Base-by-base conservation (phyloP, 2,329 filamentous ascomycete species). In the Teratosphaeria pseudoeucalypti region DNA sequence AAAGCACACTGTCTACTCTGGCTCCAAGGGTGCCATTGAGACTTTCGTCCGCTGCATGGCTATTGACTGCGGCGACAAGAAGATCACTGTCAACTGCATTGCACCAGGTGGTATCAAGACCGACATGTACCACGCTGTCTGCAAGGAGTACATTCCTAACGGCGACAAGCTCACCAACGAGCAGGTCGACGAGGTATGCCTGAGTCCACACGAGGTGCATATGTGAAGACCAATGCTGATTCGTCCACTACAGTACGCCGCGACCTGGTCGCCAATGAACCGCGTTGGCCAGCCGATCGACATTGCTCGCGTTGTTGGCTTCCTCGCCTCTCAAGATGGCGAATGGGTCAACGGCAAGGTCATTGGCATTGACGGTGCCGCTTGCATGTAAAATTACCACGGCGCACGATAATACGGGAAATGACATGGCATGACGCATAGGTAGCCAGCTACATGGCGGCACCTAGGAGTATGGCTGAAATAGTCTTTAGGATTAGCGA, bases 201-300 rank as follows among this genome's bases (percentile, higher is more conserved):
- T n/a, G 11, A 7, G 43, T 19, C 7, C n/a, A 23, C 2, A 19
- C 7, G 14, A 57, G 26, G 9, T 16, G 19, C 11, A 54, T 10
- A 32, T 34, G 52, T 7, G 12, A 7, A n/a, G 6, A 14, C 4
- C 39, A 43, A 6, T 7, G 34, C 55, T 56, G 14, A 56, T 34
- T 29, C 2, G 16, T 27, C 10, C 19, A n/a, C 23, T 47, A 56
- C 58, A 83, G 80, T 85, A 81, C 70, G 84, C 84, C 53, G 78
- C 79, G 62, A 83, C 80, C 61, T 86, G 84, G 83, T 85, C 82
- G 19, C 84, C 85, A 43, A 77, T 85, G 66, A 79, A 81, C 75
- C 82, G 85, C 69, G 84, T 86, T 61, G 85, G 85, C 65, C 82
- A 86, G 64, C 85, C 85, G 60, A 82, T 85, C 69, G 85, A 87